phyloP scores from a whole-genome alignment of 2,329 filamentous ascomycete species.

The Fusarium continuum region DNA sequence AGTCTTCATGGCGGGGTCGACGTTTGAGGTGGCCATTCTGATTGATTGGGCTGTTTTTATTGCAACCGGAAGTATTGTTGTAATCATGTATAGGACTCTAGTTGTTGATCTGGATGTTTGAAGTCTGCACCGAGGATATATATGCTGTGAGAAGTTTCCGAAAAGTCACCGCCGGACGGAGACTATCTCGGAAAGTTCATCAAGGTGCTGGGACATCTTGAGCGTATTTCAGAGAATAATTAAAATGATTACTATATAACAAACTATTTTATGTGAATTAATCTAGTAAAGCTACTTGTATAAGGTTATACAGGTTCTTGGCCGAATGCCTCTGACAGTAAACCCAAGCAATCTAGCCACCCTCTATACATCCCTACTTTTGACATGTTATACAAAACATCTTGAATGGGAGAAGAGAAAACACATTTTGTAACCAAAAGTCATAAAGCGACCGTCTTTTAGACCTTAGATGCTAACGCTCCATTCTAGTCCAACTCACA shows the following conservation, averaged over 20 bases:
- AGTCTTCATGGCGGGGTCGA: conserved; percentile 6
- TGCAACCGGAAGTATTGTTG: background rate
- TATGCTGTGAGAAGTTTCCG: conserved; percentile 23
- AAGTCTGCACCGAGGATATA: background rate
- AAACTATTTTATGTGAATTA: background rate
- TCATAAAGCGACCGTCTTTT: conserved; percentile 2
- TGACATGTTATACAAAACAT: conserved; percentile 3
- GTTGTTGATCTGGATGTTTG: background rate
- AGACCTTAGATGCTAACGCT: background rate
- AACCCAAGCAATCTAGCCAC: background rate
- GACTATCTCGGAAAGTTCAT: conserved; percentile 17
- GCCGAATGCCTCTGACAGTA: background rate
- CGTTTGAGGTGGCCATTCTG: conserved; percentile 17
- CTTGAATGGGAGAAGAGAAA: background rate
- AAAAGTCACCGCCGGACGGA: conserved; percentile 33
- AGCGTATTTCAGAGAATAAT: background rate
- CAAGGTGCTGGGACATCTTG: background rate
- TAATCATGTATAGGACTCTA: background rate
- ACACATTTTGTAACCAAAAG: background rate
- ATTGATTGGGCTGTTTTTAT: background rate
- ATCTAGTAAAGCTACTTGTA: background rate
- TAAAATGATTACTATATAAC: background rate
- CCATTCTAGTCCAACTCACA: background rate
- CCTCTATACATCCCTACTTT: background rate
- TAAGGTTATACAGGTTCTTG: background rate